Evolutionary conservation across 1,284 basidiomycete genomes (phyloP).

Genomic region (Sporisorium graminicola): DNA sequence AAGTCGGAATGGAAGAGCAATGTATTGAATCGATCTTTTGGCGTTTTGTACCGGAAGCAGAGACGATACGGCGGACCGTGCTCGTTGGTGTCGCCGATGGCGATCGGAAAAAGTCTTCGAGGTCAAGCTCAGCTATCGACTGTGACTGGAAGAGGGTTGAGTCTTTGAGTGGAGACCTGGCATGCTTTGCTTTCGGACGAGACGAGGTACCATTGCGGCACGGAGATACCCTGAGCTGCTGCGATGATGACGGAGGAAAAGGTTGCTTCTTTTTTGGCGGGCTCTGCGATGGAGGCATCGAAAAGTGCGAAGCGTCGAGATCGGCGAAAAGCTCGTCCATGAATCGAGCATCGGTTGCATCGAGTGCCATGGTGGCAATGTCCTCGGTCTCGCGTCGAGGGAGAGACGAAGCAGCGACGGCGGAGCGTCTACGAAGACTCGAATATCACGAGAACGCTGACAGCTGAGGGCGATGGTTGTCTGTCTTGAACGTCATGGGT

Average conservation of each 20-base stretch:
- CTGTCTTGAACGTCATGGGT: neutral
- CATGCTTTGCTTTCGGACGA: neutral
- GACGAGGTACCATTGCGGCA: neutral
- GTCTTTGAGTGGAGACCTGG: conserved; percentile 25
- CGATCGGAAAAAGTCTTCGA: conserved; percentile 23
- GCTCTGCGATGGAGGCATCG: conserved; percentile 44
- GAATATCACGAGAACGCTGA: too few relatives aligned
- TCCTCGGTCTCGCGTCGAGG: neutral
- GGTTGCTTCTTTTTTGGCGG: conserved; percentile 31
- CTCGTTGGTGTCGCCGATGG: conserved; percentile 1
- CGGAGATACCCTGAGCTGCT: neutral
- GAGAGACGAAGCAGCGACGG: too few relatives aligned
- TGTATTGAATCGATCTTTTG: conserved; percentile 22
- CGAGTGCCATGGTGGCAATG: conserved; percentile 29
- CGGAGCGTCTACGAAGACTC: neutral
- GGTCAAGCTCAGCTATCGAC: conserved; percentile 13
- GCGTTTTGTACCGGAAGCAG: conserved; percentile 27
- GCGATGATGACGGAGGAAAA: neutral
- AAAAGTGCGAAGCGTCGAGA: conserved; percentile 47
- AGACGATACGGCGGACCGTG: conserved; percentile 12
- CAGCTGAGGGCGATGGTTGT: neutral
- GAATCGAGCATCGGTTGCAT: conserved; percentile 39
- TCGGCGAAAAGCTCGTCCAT: conserved; percentile 53
- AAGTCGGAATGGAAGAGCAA: neutral
- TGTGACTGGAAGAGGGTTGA: conserved; percentile 26